Evolutionary conservation across 2,329 filamentous ascomycete genomes (phyloP).

Genomic region (Cryphonectria naterciae): DNA sequence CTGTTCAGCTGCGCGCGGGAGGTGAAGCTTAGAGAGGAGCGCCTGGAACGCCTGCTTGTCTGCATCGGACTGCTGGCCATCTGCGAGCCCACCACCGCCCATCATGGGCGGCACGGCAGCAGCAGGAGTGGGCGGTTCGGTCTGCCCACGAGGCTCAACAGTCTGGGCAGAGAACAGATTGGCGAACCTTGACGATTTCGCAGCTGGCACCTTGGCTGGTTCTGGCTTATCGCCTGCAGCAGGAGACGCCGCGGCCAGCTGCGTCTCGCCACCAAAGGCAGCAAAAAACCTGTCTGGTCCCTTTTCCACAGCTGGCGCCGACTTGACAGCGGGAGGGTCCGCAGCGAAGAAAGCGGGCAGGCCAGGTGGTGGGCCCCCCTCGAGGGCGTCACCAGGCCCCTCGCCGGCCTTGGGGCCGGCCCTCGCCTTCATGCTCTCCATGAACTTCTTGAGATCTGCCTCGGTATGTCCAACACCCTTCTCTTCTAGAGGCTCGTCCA

Average conservation of each 20-base stretch:
- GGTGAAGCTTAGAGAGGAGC: constrained; percentile 80
- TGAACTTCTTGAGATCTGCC: constrained; percentile 93
- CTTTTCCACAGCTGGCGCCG: constrained; percentile 66
- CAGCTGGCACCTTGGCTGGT: constrained; percentile 59
- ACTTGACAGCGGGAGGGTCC: constrained; percentile 51
- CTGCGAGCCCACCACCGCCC: constrained; percentile 12
- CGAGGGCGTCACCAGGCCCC: constrained; percentile 31
- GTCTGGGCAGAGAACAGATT: constrained; percentile 73
- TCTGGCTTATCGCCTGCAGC: constrained; percentile 47
- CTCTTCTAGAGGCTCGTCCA: constrained; percentile 74
- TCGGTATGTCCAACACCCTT: constrained; percentile 75
- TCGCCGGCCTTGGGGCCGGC: constrained; percentile 42
- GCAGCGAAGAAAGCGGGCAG: constrained; percentile 32
- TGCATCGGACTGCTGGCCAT: constrained; percentile 51
- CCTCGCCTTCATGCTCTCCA: constrained; percentile 82
- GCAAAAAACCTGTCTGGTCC: constrained; percentile 80
- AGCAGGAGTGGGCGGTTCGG: constrained; percentile 52
- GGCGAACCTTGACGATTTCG: constrained; percentile 83
- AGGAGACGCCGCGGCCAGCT: constrained; percentile 28
- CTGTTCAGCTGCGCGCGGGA: constrained; percentile 22
- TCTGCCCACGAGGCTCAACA: constrained; percentile 48
- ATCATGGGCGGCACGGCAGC: constrained; percentile 35
- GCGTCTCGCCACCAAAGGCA: constrained; percentile 51
- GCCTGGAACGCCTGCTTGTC: constrained; percentile 87
- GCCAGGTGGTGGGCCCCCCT: constrained; percentile 28